Evolutionary conservation across 495 filamentous ascomycete species (phyloP).

Genomic region (Sordaria brevicollis): DNA sequence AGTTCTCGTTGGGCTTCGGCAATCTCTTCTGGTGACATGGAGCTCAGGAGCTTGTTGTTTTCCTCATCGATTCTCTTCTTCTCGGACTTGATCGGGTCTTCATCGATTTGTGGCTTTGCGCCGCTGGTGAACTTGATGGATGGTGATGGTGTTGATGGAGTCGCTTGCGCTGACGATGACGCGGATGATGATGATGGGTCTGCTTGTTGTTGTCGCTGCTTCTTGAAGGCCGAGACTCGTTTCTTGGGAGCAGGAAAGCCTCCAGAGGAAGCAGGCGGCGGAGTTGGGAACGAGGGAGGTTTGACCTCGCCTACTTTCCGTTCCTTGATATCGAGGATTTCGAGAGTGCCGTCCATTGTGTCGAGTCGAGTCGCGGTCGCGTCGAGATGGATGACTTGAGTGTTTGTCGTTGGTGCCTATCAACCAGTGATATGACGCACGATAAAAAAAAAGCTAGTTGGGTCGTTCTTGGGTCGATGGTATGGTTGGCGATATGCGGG

Average conservation of each 20-base stretch:
- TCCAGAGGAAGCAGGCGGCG: slow-evolving; percentile 43
- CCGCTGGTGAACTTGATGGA: not conserved
- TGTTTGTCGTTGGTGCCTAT: not conserved
- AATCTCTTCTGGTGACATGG: slow-evolving; percentile 78
- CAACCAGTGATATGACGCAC: not conserved
- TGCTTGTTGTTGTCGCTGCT: slow-evolving; percentile 37
- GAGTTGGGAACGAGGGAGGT: slow-evolving; percentile 53
- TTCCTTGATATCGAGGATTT: slow-evolving; percentile 75
- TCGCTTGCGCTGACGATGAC: not conserved
- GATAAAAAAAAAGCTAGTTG: not conserved
- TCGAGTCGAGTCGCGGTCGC: not conserved
- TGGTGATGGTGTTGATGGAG: not conserved
- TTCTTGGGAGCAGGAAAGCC: slow-evolving; percentile 86
- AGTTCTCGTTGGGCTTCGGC: slow-evolving; percentile 66
- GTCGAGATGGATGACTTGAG: not conserved
- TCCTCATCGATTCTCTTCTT: slow-evolving; percentile 66
- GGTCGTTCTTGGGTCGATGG: not conserved
- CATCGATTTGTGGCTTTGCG: not conserved
- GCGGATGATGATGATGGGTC: not conserved
- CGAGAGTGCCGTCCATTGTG: slow-evolving; percentile 31
- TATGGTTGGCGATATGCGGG: not conserved
- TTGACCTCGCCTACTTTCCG: slow-evolving; percentile 44
- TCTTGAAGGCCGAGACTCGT: slow-evolving; percentile 70
- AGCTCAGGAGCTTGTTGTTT: slow-evolving; percentile 60
- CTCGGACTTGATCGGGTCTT: slow-evolving; percentile 37